phyloP scores from a whole-genome alignment of 2,329 filamentous ascomycete genomes.

The Basipetospora chlamydospora region DNA sequence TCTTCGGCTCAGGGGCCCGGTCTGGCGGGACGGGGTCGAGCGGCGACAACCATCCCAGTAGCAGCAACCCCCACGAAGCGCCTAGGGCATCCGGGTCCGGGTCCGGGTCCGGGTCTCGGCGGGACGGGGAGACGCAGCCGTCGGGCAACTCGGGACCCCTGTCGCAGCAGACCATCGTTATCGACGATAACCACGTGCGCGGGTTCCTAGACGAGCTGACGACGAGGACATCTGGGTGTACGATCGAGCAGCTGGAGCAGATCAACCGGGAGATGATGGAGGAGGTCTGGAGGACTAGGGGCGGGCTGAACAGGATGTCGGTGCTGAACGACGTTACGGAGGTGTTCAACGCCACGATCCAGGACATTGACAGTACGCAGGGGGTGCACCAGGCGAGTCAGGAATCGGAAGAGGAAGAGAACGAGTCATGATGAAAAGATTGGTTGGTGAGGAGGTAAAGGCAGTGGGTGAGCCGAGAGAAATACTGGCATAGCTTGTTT shows the following conservation, averaged over 20 bases:
- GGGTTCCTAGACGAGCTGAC: slow-evolving; percentile 50
- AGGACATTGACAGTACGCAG: slow-evolving; percentile 48
- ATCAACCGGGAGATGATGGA: slow-evolving; percentile 86
- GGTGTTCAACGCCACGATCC: slow-evolving; percentile 63
- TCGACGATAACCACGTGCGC: slow-evolving; percentile 34
- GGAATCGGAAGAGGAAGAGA: slow-evolving; percentile 10
- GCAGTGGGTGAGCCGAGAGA: not conserved
- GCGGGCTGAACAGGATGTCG: slow-evolving; percentile 69
- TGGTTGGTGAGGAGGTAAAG: not conserved
- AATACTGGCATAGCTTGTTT: no score
- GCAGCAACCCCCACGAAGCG: slow-evolving; percentile 25
- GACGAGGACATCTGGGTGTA: slow-evolving; percentile 56
- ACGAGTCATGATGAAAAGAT: not conserved
- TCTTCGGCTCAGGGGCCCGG: not conserved
- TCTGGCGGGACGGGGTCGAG: not conserved
- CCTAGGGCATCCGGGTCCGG: no score
- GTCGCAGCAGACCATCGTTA: slow-evolving; percentile 13
- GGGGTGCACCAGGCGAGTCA: slow-evolving; percentile 29
- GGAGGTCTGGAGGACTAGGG: slow-evolving; percentile 64
- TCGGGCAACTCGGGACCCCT: slow-evolving; percentile 11
- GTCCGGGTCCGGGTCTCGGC: no score
- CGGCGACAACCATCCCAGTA: no score
- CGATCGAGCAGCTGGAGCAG: slow-evolving; percentile 89
- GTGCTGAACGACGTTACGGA: slow-evolving; percentile 50
- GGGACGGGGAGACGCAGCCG: no score